These are phyloP conservation scores for Arthrobotrys sphaeroides DNA, from an alignment of 2,329 filamentous ascomycete species.

Conservation along the genomic window DNA sequence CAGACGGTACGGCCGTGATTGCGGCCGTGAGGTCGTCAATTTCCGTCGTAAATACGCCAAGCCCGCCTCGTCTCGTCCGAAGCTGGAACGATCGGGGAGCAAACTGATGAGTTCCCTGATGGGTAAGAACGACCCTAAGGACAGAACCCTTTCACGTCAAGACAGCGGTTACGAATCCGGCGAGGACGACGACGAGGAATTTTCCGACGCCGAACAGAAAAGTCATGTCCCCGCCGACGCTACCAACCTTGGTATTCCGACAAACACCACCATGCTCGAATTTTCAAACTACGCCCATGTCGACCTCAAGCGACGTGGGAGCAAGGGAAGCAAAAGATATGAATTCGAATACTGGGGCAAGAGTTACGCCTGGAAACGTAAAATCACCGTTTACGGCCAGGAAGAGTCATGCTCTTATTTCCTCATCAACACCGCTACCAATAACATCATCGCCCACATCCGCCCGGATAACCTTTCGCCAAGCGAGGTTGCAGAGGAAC, in stretches of 20 bases:
- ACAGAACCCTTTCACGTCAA: slow-evolving; percentile 65
- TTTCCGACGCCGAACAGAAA: slow-evolving; percentile 54
- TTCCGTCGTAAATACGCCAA: slow-evolving; percentile 76
- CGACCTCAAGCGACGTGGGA: slow-evolving; percentile 76
- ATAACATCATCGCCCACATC: slow-evolving; percentile 79
- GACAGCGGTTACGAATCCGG: slow-evolving; percentile 70
- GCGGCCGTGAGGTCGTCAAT: slow-evolving; percentile 90
- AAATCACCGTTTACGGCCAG: slow-evolving; percentile 66
- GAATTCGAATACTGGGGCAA: slow-evolving; percentile 95
- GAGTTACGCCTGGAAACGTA: slow-evolving; percentile 83
- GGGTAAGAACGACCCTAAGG: slow-evolving; percentile 67
- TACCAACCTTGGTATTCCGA: slow-evolving; percentile 65
- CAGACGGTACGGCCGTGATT: slow-evolving; percentile 89
- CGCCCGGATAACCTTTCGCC: slow-evolving; percentile 79
- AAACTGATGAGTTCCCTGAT: slow-evolving; percentile 69
- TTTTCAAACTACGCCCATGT: slow-evolving; percentile 98
- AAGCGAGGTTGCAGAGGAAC: slow-evolving; percentile 75
- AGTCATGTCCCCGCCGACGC: slow-evolving; percentile 59
- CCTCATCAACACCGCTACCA: slow-evolving; percentile 74
- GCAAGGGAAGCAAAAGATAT: slow-evolving; percentile 76
- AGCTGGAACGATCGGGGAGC: slow-evolving; percentile 69
- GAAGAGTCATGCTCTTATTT: slow-evolving; percentile 77
- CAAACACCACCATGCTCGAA: slow-evolving; percentile 85
- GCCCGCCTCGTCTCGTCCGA: slow-evolving; percentile 65
- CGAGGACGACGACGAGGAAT: slow-evolving; percentile 61